These are phyloP conservation scores for Cymbopogon citratus DNA, from an alignment of 176 grass and related monocot genomes.

Conservation along the genomic window DNA sequence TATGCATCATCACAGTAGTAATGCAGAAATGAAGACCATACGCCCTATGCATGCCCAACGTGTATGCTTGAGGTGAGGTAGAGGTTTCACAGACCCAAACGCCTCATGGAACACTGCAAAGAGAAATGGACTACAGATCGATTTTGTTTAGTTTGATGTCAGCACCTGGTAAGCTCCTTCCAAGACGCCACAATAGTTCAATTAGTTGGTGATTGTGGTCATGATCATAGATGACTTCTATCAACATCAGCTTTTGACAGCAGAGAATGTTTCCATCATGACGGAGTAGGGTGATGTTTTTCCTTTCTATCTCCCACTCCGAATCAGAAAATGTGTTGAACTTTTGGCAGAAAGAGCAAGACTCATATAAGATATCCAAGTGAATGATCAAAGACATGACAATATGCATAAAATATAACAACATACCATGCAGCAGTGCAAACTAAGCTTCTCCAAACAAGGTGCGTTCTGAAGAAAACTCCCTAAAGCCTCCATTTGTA, in stretches of 20 bases:
- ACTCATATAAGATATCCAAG: conserved; percentile 4
- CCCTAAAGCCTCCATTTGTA: conserved; percentile 18
- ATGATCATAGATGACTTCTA: not conserved
- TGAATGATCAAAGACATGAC: not conserved
- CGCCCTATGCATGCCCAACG: not conserved
- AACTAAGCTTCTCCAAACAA: conserved; percentile 23
- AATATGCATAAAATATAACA: not conserved
- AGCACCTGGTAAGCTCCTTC: conserved; percentile 8
- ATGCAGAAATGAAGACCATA: no score
- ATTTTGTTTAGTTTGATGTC: not conserved
- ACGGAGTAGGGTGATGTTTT: not conserved
- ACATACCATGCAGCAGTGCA: conserved; percentile 1
- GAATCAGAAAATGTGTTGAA: not conserved
- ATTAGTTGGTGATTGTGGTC: conserved; percentile 20
- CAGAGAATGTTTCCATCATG: not conserved
- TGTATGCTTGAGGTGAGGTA: not conserved
- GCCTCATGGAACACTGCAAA: not conserved
- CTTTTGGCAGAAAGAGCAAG: not conserved
- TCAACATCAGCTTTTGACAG: conserved; percentile 1
- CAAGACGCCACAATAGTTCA: conserved; percentile 3
- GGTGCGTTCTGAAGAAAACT: conserved; percentile 25
- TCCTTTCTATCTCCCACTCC: not conserved
- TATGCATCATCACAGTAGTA: no score
- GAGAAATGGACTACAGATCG: not conserved
- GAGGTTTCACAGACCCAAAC: not conserved